Evolutionary conservation across 202 grass and related monocot species (phyloP).

Genomic region (Panicum hallii): DNA sequence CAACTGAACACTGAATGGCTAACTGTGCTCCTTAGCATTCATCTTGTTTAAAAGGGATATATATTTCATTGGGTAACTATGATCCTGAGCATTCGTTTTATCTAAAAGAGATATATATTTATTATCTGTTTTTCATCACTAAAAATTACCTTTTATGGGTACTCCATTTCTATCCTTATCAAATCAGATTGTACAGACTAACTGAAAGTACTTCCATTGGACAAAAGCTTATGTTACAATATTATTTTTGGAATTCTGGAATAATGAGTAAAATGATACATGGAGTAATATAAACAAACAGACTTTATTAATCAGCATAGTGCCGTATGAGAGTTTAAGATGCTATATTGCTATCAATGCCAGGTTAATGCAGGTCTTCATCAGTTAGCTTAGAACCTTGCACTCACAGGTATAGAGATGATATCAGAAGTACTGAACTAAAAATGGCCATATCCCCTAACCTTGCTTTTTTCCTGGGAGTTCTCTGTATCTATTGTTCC

Average conservation of each 20-base stretch:
- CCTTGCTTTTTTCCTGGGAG: conserved; percentile 59
- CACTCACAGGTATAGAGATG: conserved; percentile 4
- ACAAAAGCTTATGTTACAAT: neutral
- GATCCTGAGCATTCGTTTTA: neutral
- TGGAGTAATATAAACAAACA: conserved; percentile 27
- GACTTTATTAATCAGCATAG: conserved; percentile 4
- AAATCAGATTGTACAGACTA: neutral
- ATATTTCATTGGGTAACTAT: neutral
- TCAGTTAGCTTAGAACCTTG: conserved; percentile 16
- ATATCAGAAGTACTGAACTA: conserved; percentile 13
- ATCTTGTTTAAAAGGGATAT: neutral
- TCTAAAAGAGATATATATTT: neutral
- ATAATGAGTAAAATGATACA: neutral
- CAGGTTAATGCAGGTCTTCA: conserved; percentile 6
- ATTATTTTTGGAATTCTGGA: neutral
- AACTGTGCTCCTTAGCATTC: neutral
- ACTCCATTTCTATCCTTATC: conserved; percentile 7
- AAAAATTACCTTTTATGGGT: neutral
- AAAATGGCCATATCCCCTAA: conserved; percentile 34
- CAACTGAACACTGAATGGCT: neutral
- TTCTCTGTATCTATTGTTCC: conserved; percentile 43
- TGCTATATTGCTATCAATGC: neutral
- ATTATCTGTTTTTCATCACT: neutral
- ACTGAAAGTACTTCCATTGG: conserved; percentile 4
- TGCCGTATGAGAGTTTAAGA: neutral